These are phyloP conservation scores for Rubia occidens DNA, from an alignment of 305 asterid species.

Conservation along the genomic window DNA sequence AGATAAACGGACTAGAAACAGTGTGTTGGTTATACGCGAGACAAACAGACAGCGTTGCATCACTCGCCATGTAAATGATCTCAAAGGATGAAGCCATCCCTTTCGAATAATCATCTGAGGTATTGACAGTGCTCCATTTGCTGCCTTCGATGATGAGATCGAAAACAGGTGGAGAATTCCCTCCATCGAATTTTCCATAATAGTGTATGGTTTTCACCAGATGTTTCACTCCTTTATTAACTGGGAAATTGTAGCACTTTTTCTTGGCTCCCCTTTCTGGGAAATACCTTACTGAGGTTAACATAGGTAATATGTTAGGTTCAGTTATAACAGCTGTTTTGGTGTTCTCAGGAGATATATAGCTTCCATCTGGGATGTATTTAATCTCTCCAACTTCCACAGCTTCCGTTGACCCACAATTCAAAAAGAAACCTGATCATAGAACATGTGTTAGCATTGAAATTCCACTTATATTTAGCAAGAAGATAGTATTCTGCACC, in stretches of 20 bases:
- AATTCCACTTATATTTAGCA: no score
- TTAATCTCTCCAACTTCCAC: conserved; percentile 38
- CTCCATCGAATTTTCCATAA: conserved; percentile 83
- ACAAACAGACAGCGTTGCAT: conserved; percentile 45
- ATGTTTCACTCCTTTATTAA: conserved; percentile 42
- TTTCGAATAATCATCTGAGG: conserved; percentile 52
- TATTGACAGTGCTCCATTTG: conserved; percentile 64
- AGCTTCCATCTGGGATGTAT: conserved; percentile 44
- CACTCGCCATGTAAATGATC: conserved; percentile 47
- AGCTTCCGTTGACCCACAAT: conserved; percentile 48
- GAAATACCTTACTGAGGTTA: conserved; percentile 51
- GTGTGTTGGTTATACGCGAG: conserved; percentile 60
- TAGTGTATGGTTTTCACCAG: conserved; percentile 52
- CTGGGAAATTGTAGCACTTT: conserved; percentile 59
- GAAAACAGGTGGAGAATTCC: conserved; percentile 62
- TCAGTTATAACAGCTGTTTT: conserved; percentile 37
- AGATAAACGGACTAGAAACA: conserved; percentile 54
- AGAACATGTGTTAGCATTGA: no score
- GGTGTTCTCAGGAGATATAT: conserved; percentile 34
- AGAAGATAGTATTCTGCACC: no score
- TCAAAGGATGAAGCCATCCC: conserved; percentile 71
- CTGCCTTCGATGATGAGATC: conserved; percentile 87
- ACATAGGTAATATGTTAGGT: conserved; percentile 36
- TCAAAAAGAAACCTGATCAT: conserved; percentile 43
- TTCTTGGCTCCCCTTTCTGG: conserved; percentile 42